phyloP scores from a whole-genome alignment of 192 early-diverging fungal species.

The Kickxella alabastrina region DNA sequence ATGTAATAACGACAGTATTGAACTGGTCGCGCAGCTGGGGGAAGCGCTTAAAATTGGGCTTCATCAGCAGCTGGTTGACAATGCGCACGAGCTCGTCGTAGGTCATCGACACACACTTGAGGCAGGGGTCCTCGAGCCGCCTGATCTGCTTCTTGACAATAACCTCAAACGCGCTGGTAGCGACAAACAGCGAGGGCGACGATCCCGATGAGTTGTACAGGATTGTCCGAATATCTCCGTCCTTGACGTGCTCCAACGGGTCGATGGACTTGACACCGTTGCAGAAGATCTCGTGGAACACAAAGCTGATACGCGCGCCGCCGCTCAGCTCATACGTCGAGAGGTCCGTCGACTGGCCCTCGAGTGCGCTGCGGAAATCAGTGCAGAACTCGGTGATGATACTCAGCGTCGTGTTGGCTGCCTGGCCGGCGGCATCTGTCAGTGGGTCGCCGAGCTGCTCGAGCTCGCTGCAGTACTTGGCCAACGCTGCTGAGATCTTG shows the following conservation, averaged over 20 bases:
- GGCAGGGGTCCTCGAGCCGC: conserved; percentile 93
- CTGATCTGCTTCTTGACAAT: conserved; percentile 99
- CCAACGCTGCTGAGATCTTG: conserved; percentile 82
- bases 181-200: conserved; percentile 95
- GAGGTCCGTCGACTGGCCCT: conserved; percentile 93
- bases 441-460: conserved; percentile 87
- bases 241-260: conserved; percentile 98
- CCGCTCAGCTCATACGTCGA: conserved; percentile 93
- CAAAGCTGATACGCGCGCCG: conserved; percentile 98
- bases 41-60: conserved; percentile 95
- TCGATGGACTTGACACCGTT: conserved; percentile 91
- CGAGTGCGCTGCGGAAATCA: conserved; percentile 93
- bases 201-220: conserved; percentile 98
- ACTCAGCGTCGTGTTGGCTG: conserved; percentile 88
- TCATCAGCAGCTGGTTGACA: conserved; percentile 84
- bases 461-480: conserved; percentile 85
- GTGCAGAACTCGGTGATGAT: conserved; percentile 99
- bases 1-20: conserved; percentile 88
- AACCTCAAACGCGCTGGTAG: conserved; percentile 95
- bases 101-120: conserved; percentile 92
- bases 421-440: conserved; percentile 67
- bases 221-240: conserved; percentile 97
- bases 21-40: conserved; percentile 90
- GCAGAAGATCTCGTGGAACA: conserved; percentile 96
- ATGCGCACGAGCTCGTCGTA: conserved; percentile 99